These are phyloP conservation scores for Hypoxylon lienhwacheense DNA, from an alignment of 495 filamentous ascomycete genomes.

Conservation along the genomic window DNA sequence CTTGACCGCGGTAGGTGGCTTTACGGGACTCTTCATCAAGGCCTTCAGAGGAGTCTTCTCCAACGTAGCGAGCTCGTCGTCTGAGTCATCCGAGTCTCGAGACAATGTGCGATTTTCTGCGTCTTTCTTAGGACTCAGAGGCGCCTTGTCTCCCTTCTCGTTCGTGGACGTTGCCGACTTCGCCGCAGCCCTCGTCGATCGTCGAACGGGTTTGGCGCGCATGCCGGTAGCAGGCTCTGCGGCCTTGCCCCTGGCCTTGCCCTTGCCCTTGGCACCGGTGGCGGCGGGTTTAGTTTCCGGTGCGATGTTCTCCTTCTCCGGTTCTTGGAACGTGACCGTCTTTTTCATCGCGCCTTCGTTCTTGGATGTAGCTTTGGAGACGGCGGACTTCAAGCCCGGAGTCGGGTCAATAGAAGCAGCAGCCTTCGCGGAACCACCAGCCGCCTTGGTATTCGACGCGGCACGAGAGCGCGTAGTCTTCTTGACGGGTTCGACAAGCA, in stretches of 20 bases:
- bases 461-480: constrained; percentile 46
- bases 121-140: constrained; percentile 61
- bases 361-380: constrained; percentile 35
- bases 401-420: constrained; percentile 42
- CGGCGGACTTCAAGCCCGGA: constrained; percentile 42
- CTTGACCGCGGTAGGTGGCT: constrained; percentile 39
- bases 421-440: constrained; percentile 34
- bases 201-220: constrained; percentile 48
- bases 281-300: too few species aligned
- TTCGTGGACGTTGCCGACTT: constrained; percentile 14
- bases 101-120: constrained; percentile 48
- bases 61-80: constrained; percentile 56
- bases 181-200: constrained; percentile 36
- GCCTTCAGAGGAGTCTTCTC: constrained; percentile 53
- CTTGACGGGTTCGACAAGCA: constrained; percentile 37
- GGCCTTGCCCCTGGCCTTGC: constrained; percentile 34
- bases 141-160: constrained; percentile 38
- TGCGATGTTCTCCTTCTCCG: constrained; percentile 58
- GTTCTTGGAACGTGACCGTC: constrained; percentile 59
- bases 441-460: constrained; percentile 33
- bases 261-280: constrained; percentile 22
- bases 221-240: constrained; percentile 43
- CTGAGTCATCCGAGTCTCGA: constrained; percentile 47
- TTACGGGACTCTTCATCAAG: constrained; percentile 52
- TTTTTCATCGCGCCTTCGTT: constrained; percentile 46